Base-by-base conservation (phyloP, 2,329 filamentous ascomycete species). In the Fusarium mexicanum region DNA sequence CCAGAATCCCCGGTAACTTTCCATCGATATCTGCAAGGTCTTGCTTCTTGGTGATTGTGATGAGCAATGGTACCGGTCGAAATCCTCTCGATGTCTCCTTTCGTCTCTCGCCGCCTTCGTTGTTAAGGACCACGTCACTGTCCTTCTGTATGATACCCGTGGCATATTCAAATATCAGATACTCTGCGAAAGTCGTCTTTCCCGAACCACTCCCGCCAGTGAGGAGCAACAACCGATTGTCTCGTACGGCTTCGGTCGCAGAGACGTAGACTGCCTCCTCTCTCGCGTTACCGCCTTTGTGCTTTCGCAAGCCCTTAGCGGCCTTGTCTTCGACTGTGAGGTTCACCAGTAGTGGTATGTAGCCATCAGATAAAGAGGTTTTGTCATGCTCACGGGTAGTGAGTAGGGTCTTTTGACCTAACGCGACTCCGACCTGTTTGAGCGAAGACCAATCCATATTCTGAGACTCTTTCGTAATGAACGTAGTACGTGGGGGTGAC, bases 401-500 rank as follows among this genome's bases (percentile, higher is more conserved):
- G n/a, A 38, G 26, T 22, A 53, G 31, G 7, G 17, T 38, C 33
- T 38, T 18, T 26, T 53, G n/a, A 14, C 33, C 50, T 26, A 53
- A 20, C n/a, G n/a, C 12, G 5, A 20, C n/a, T 26, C 33, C 50
- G 8, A 6, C 12, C 11, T 8, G 8, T 22, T 53, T 10, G 22
- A 26, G 5, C 16, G 50, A 53, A 35, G 12, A 5, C 50, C 33
- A 53, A 8, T 38, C 50, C 50, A 53, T 53, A 8, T 38, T 10
- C 8, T 38, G n/a, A 8, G 16, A 16, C 11, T 53, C 26, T 33
- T 14, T 14, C 33, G 2, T 33, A 1, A 0, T 14, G 4, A 10
- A 3, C n/a, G 16, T 14, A 12, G 16, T 24, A 6, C 3, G 8
- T 35, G 33, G 17, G n/a, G 0, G 48, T 11, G 33, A 5, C n/a